Evolutionary conservation across 352 stramenopile species (phyloP).

Genomic region (Globisporangium polare): DNA sequence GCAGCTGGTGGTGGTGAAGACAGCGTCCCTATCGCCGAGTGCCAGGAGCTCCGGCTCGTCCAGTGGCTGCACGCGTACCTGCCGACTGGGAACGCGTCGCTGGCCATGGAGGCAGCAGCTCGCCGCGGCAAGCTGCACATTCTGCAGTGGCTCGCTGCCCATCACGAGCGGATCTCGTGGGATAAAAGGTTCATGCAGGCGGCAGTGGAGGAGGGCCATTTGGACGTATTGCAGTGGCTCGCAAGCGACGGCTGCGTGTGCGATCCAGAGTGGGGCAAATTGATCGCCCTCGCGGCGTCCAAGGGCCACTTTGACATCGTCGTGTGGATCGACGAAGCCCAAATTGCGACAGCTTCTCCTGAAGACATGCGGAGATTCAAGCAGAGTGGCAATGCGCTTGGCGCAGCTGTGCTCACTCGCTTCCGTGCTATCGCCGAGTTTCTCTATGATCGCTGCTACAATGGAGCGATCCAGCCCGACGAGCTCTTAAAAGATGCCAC

Average conservation of each 20-base stretch:
- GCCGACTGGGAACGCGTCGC: not conserved
- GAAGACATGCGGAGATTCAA: not conserved
- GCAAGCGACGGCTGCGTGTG: not conserved
- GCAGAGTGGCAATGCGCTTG: not conserved
- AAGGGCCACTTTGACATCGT: not conserved
- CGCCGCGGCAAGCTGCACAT: not conserved
- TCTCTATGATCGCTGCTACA: not conserved
- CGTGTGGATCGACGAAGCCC: not conserved
- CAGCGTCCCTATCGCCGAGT: not conserved
- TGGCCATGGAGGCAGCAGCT: not conserved
- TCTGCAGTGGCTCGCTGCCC: not conserved
- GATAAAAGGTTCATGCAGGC: not conserved
- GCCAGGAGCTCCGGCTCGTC: not conserved
- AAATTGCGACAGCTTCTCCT: not conserved
- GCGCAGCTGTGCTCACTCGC: not conserved
- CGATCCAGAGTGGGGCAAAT: not conserved
- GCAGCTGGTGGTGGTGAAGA: not conserved
- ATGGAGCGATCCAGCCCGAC: not conserved
- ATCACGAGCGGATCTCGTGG: not conserved
- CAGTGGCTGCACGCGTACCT: constrained; percentile 6
- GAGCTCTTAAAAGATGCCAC: not conserved
- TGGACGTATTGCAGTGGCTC: not conserved
- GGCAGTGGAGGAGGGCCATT: not conserved
- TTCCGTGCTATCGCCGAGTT: not conserved
- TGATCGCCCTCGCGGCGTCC: not conserved